Conservation (phyloP, 2,329 filamentous ascomycete species). For the Westerdykella sp. region DNA sequence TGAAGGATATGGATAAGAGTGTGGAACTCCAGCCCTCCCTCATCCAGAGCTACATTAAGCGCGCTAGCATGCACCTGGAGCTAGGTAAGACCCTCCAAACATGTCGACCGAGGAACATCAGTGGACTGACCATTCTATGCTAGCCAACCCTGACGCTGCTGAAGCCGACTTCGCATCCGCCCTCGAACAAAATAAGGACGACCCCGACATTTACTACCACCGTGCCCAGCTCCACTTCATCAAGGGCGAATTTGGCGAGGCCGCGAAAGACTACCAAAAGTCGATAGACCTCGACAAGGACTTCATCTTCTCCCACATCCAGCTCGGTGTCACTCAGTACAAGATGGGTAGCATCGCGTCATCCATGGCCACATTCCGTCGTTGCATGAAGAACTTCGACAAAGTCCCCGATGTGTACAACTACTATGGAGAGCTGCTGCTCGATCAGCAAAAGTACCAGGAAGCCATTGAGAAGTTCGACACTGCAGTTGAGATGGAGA, state of each 20-base stretch:
- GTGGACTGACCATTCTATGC: neutral
- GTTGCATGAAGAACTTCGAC: slow-evolving; percentile 97
- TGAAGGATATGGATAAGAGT: slow-evolving; percentile 84
- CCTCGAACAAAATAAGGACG: slow-evolving; percentile 73
- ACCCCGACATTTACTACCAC: slow-evolving; percentile 98
- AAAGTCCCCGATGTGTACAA: slow-evolving; percentile 98
- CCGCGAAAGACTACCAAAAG: slow-evolving; percentile 98
- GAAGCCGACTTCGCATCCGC: slow-evolving; percentile 83
- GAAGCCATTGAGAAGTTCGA: slow-evolving; percentile 98
- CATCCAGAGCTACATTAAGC: slow-evolving; percentile 98
- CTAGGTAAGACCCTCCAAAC: slow-evolving; percentile 52
- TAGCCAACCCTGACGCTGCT: slow-evolving; percentile 77
- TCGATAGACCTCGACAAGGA: slow-evolving; percentile 93
- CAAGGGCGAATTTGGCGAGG: slow-evolving; percentile 84
- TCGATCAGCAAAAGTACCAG: slow-evolving; percentile 92
- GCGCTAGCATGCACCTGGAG: slow-evolving; percentile 95
- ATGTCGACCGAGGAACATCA: neutral
- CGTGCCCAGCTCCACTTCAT: slow-evolving; percentile 98
- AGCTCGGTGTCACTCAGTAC: slow-evolving; percentile 98
- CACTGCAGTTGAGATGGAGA: slow-evolving; percentile 97
- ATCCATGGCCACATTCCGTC: slow-evolving; percentile 95
- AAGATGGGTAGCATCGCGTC: slow-evolving; percentile 98
- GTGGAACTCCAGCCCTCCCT: slow-evolving; percentile 81
- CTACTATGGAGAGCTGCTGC: slow-evolving; percentile 94
- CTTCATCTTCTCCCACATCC: slow-evolving; percentile 99